Base-by-base conservation (phyloP, 768 basidiomycete species). In the Trametes cingulata region DNA sequence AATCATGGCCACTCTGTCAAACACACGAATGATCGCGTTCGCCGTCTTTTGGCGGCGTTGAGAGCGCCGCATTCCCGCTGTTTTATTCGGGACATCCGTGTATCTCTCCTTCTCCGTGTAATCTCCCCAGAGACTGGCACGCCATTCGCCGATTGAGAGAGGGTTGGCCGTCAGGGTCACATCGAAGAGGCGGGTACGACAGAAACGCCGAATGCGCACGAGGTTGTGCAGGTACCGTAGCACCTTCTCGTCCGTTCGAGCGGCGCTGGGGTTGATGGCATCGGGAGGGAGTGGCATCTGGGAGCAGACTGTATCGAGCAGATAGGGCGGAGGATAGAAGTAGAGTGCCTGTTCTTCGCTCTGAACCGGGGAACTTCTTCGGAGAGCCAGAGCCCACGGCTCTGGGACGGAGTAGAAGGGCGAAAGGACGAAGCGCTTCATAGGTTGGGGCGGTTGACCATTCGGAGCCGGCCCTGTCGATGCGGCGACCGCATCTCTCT, bases 281-380 rank as follows among this genome's bases (percentile, higher is more conserved):
- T 24, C 15, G 36, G 13, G 3, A 5, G 33, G 22, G 1, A 13
- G 35, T 6, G n/a, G n/a, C n/a, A n/a, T n/a, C n/a, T n/a, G n/a
- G n/a, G n/a, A n/a, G n/a, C n/a, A n/a, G 36, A 56, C 37, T 15
- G 55, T 48, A 39, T 56, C 55, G 15, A 56, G 35, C 14, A 56
- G 55, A 25, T 39, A 56, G 2, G 56, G 56, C 1, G 56, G 56
- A 8, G 56, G 56, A 25, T 41, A 58, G 42, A 58, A 58, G 22
- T 58, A 58, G 4, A 51, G 27, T 7, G 33, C 49, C 27, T 25
- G 15, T 10, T 22, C 13, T 3, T 40, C 19, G 56, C 2, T 17
- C n/a, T n/a, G 48, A 27, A 58, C 13, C 10, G 41, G 48, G 14
- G 20, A 20, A 4, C 17, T 33, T 3, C 41, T 49, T 17, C 29